Evolutionary conservation across 2,329 filamentous ascomycete genomes (phyloP), one percentile per base, ranked within the genome.

Genomic region (Penicillium sp.): DNA sequence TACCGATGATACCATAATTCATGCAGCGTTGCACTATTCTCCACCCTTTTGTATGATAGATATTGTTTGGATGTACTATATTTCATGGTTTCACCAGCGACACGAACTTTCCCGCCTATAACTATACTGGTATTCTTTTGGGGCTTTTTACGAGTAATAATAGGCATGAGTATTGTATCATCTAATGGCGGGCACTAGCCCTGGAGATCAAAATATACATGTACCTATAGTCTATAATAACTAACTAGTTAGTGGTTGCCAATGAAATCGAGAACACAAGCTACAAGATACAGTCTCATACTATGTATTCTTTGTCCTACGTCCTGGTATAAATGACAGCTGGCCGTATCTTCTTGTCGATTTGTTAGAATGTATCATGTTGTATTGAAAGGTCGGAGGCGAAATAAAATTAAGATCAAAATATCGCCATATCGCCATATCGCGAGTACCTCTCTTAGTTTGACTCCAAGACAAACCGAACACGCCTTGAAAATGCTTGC

Each of bases 1-100:
- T 99, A 96, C 75, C 87, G 91, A 70, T 81, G 67, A 77, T 62
- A 66, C 53, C 57, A 59, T 38, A 49, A 34, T 27, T 13, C 27
- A n/a, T 45, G 34, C 54, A 48, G 40, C 34, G 38, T 45, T 55
- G 19, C 40, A 40, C 40, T 45, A 46, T 51, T 49, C 53, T 49
- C 41, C 51, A 25, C 31, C 19, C 39, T 38, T 49, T 49, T 66
- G 62, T 66, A 66, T 55, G 39, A 63, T 66, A 66, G 41, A 62
- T 46, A 43, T 62, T 55, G 46, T 56, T 55, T 50, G 50, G 59
- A 64, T 67, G 63, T 67, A 67, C 58, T 61, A 67, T 66, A 65
- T 61, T 46, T 58, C 34, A 65, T 66, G 56, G 53, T 31, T 50
- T 29, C 16, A 40, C 47, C 21, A 50, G 47, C 47, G 23, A 39